phyloP scores from a whole-genome alignment of 352 stramenopile genomes.

The Pythium myriotylum region DNA sequence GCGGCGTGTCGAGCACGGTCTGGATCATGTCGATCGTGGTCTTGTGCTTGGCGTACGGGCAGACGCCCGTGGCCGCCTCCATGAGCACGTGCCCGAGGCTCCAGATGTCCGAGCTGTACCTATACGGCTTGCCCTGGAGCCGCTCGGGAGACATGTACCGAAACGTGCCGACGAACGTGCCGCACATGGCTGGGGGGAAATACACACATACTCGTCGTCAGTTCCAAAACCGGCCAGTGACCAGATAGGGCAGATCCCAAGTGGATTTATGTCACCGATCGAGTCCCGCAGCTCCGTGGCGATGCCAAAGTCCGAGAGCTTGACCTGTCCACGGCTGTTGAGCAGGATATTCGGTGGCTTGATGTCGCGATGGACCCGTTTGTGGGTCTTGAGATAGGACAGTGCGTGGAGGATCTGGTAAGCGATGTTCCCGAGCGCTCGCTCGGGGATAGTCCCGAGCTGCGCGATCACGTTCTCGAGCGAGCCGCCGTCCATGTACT shows the following conservation, averaged over 20 bases:
- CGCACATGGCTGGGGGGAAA: conserved; percentile 76
- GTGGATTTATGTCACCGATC: conserved; percentile 48
- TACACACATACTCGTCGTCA: neutral
- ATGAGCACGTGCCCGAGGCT: conserved; percentile 92
- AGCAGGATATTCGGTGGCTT: conserved; percentile 97
- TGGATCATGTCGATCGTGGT: conserved; percentile 88
- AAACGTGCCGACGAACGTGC: conserved; percentile 94
- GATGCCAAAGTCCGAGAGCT: conserved; percentile 98
- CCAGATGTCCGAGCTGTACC: conserved; percentile 93
- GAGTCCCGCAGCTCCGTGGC: conserved; percentile 86
- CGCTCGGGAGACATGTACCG: conserved; percentile 94
- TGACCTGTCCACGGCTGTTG: conserved; percentile 90
- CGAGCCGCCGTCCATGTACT: conserved; percentile 95
- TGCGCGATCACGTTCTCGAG: conserved; percentile 87
- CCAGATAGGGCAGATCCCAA: neutral
- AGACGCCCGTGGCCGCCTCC: conserved; percentile 89
- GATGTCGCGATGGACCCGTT: conserved; percentile 95
- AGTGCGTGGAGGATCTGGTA: conserved; percentile 95
- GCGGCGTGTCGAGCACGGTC: conserved; percentile 68
- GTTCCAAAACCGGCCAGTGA: neutral
- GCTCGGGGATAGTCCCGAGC: conserved; percentile 84
- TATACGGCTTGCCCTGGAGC: conserved; percentile 88
- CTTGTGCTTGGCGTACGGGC: conserved; percentile 85
- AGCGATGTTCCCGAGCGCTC: conserved; percentile 86
- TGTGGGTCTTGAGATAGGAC: conserved; percentile 93